These are phyloP conservation scores for Amanita brunnescens DNA, from an alignment of 768 basidiomycete species.

Conservation along the genomic window DNA sequence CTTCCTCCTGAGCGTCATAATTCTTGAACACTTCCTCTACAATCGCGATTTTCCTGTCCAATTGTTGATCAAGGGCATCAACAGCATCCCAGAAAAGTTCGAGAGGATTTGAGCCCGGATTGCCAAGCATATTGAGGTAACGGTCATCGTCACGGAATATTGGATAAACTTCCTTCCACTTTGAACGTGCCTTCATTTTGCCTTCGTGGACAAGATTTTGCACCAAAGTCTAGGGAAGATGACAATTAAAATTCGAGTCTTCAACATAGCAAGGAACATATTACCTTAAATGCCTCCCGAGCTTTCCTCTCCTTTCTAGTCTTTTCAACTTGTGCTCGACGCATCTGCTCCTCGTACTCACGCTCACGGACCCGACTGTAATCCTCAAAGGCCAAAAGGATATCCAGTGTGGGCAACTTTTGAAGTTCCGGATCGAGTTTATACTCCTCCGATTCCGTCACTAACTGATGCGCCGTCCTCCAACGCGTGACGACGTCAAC, in stretches of 20 bases:
- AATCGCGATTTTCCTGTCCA: conserved; percentile 69
- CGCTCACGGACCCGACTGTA: conserved; percentile 85
- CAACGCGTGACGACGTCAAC: conserved; percentile 94
- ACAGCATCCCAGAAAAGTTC: conserved; percentile 96
- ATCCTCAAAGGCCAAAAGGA: conserved; percentile 90
- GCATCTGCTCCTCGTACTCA: conserved; percentile 84
- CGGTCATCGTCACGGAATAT: conserved; percentile 66
- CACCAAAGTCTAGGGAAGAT: conserved; percentile 50
- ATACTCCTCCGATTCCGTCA: conserved; percentile 76
- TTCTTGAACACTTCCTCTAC: conserved; percentile 55
- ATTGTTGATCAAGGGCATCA: conserved; percentile 77
- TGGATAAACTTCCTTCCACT: conserved; percentile 89
- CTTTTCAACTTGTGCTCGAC: conserved; percentile 74
- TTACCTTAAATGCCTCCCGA: conserved; percentile 82
- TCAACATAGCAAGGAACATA: conserved; percentile 8
- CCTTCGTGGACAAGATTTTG: conserved; percentile 56
- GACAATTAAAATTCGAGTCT: not conserved
- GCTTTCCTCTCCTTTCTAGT: conserved; percentile 81
- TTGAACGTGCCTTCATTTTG: conserved; percentile 69
- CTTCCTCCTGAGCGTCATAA: conserved; percentile 27
- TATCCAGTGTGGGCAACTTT: conserved; percentile 82
- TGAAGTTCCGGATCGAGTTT: conserved; percentile 66
- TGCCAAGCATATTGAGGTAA: conserved; percentile 86
- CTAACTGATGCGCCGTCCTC: conserved; percentile 72
- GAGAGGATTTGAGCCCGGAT: conserved; percentile 88